These are phyloP conservation scores for Eimeria tenella DNA, from an alignment of 169 alveolate genomes.

Conservation along the genomic window DNA sequence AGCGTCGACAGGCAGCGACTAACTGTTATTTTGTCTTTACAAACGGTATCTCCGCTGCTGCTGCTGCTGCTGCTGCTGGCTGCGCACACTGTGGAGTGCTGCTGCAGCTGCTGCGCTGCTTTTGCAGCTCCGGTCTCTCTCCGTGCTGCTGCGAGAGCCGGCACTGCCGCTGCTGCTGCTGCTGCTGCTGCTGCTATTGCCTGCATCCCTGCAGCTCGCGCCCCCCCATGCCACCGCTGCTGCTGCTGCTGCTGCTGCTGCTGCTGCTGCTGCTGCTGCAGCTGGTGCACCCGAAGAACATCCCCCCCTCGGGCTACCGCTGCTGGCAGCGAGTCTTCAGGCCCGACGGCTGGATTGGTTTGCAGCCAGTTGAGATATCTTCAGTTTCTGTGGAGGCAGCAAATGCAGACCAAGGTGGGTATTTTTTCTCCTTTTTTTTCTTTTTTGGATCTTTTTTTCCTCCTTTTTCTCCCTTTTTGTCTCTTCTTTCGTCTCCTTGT, in stretches of 20 bases:
- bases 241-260: background rate
- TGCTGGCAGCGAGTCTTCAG: conserved; percentile 72
- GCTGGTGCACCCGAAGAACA: conserved; percentile 15
- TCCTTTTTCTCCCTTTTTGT: background rate
- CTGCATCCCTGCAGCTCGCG: background rate
- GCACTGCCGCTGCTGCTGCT: background rate
- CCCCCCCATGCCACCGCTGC: background rate
- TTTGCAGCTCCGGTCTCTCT: background rate
- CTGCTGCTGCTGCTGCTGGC: background rate
- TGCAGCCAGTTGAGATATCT: conserved; percentile 66
- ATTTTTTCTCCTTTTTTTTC: background rate
- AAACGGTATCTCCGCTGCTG: background rate
- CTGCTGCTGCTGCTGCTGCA: background rate
- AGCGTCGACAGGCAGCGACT: conserved; percentile 69
- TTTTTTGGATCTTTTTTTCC: background rate
- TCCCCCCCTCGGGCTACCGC: conserved; percentile 60
- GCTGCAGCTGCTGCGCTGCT: background rate
- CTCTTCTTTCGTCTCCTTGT: background rate
- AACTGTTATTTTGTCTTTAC: conserved; percentile 70
- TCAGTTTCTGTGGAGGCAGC: conserved; percentile 21
- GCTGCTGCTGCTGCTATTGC: background rate
- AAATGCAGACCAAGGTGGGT: background rate
- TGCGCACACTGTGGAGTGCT: too few species aligned
- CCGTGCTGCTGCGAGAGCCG: background rate
- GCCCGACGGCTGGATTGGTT: conserved; percentile 77